A percentile compares a stretch with the other conserved stretches of the same genome.
phyloP scores from a whole-genome alignment of 192 early-diverging fungal species.

The Backusella tuberculispora region DNA sequence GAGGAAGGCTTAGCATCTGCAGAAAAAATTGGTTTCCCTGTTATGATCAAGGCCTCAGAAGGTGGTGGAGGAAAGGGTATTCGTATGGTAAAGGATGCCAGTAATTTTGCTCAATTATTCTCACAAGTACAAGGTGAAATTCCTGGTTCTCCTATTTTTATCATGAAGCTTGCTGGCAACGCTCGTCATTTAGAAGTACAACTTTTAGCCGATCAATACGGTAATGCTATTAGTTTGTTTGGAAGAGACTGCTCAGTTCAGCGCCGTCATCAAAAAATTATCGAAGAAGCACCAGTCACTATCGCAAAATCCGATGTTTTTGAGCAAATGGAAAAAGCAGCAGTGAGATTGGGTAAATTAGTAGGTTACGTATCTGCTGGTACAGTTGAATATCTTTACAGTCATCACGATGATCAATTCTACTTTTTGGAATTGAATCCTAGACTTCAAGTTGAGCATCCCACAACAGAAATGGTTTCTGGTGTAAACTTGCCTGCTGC shows the following conservation, averaged over 20 bases:
- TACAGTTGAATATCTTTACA: conserved; percentile 96
- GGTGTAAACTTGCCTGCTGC: conserved; percentile 97
- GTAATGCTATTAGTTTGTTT: conserved; percentile 97
- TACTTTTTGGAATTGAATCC: conserved; percentile 98
- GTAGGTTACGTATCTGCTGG: conserved; percentile 95
- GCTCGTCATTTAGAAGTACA: conserved; percentile 97
- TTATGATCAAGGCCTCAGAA: conserved; percentile 99
- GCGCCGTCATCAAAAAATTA: conserved; percentile 98
- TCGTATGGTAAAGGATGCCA: conserved; percentile 83
- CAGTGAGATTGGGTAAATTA: conserved; percentile 88
- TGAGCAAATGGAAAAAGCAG: conserved; percentile 91
- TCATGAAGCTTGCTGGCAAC: conserved; percentile 96
- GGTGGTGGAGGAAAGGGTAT: conserved; percentile 99
- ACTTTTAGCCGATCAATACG: conserved; percentile 92
- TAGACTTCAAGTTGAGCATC: conserved; percentile 97
- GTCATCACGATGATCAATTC: conserved; percentile 78
- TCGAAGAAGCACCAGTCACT: conserved; percentile 95
- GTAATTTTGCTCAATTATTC: conserved; percentile 77
- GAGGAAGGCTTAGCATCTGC: conserved; percentile 87
- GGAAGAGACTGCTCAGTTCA: conserved; percentile 98
- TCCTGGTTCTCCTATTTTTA: conserved; percentile 97
- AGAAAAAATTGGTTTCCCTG: conserved; percentile 88
- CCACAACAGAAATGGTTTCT: conserved; percentile 98
- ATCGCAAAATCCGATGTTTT: conserved; percentile 78
- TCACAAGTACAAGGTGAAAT: conserved; percentile 91